Evolutionary conservation across 2,329 filamentous ascomycete species (phyloP).

Genomic region (Xenoacremonium recifei): DNA sequence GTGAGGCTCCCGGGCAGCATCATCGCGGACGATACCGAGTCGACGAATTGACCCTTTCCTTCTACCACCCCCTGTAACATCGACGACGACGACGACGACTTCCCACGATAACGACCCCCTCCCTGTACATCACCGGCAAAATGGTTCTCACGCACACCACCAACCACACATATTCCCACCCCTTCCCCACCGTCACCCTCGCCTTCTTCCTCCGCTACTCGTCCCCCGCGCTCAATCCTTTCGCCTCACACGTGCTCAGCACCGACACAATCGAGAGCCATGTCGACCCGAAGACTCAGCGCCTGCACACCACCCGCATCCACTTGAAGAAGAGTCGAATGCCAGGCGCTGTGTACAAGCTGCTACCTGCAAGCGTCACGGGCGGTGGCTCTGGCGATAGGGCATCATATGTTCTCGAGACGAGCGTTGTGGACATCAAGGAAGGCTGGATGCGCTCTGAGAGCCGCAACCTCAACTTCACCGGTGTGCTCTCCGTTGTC

Average conservation of each 20-base stretch:
- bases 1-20: background rate
- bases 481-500: conserved; percentile 74
- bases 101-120: no score
- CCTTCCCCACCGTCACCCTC: conserved; percentile 81
- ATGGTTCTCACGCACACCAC: conserved; percentile 66
- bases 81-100: conserved; percentile 34
- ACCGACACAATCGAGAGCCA: conserved; percentile 77
- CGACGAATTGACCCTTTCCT: conserved; percentile 13
- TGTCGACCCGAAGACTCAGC: conserved; percentile 71
- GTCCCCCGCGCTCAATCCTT: conserved; percentile 68
- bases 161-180: conserved; percentile 74
- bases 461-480: conserved; percentile 78
- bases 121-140: no score
- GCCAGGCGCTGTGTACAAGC: conserved; percentile 70
- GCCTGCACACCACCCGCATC: conserved; percentile 74
- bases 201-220: conserved; percentile 89
- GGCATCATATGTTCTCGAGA: conserved; percentile 79
- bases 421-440: conserved; percentile 73
- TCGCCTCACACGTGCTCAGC: conserved; percentile 77
- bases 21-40: no score
- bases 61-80: conserved; percentile 13
- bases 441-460: conserved; percentile 83
- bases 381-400: conserved; percentile 64
- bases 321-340: conserved; percentile 81
- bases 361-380: conserved; percentile 68